phyloP scores from a whole-genome alignment of 805 yeast species.

The Cyberlindnera veronae region DNA sequence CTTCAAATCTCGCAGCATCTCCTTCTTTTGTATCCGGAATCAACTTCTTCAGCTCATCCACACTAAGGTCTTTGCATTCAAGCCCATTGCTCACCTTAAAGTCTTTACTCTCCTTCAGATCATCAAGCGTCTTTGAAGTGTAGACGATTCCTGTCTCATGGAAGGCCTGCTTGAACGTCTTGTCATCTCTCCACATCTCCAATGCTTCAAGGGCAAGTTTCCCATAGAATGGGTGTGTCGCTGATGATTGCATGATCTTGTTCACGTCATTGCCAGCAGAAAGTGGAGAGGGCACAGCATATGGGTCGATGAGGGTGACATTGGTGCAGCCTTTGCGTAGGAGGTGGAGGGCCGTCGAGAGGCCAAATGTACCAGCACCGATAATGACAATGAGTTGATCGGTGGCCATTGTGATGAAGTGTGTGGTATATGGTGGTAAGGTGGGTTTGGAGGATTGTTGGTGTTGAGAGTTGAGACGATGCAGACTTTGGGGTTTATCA shows the following conservation, averaged over 20 bases:
- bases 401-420: too few relatives aligned
- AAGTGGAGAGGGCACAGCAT: constrained; percentile 34
- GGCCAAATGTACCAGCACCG: constrained; percentile 45
- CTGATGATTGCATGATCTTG: constrained; percentile 33
- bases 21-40: constrained; percentile 11
- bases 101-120: constrained; percentile 13
- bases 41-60: constrained; percentile 6
- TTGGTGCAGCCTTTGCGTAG: constrained; percentile 31
- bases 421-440: too few relatives aligned
- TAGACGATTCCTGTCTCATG: constrained; percentile 34
- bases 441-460: too few relatives aligned
- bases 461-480: too few relatives aligned
- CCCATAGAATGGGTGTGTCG: constrained; percentile 22
- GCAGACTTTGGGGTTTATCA: too few relatives aligned
- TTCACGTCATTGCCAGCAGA: constrained; percentile 42
- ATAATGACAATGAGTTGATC: constrained; percentile 26
- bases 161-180: constrained; percentile 29
- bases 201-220: constrained; percentile 33
- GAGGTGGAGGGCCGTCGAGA: constrained; percentile 39
- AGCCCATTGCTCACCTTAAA: constrained; percentile 11
- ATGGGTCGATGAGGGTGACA: constrained; percentile 32
- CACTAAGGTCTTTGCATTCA: constrained; percentile 7
- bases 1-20: constrained; percentile 14
- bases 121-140: constrained; percentile 15
- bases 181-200: constrained; percentile 32